A percentile compares a stretch with the other conserved stretches of the same genome.
Conservation (phyloP, 2,329 filamentous ascomycete genomes). For the Fusarium sp. region DNA sequence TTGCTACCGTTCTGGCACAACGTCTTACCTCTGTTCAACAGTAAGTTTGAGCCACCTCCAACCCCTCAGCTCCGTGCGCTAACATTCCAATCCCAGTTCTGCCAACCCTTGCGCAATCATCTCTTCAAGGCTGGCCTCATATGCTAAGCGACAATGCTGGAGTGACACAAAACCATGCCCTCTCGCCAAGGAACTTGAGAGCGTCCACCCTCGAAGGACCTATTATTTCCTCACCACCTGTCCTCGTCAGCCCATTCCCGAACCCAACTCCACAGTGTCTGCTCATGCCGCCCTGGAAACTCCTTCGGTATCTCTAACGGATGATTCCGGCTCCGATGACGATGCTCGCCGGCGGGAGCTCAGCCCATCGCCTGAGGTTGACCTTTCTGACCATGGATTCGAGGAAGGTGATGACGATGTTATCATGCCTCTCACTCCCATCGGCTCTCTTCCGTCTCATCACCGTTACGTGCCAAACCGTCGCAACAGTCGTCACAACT, state of each 20-base stretch:
- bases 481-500: constrained; percentile 70
- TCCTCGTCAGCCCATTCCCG: constrained; percentile 81
- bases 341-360: constrained; percentile 75
- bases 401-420: constrained; percentile 75
- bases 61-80: constrained; percentile 32
- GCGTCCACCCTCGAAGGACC: constrained; percentile 90
- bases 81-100: constrained; percentile 69
- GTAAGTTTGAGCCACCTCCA: constrained; percentile 65
- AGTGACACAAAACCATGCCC: constrained; percentile 82
- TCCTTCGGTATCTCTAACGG: constrained; percentile 77
- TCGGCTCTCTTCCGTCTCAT: constrained; percentile 68
- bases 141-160: constrained; percentile 88
- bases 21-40: constrained; percentile 87
- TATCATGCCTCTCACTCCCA: constrained; percentile 68
- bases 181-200: constrained; percentile 90
- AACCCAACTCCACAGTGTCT: constrained; percentile 45
- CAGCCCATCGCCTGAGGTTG: constrained; percentile 92
- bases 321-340: constrained; percentile 70
- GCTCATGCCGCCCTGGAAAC: constrained; percentile 70
- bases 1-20: constrained; percentile 80
- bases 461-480: constrained; percentile 50
- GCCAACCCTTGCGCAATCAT: constrained; percentile 96
- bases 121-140: constrained; percentile 88
- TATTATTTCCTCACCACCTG: constrained; percentile 97
- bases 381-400: constrained; percentile 86